A percentile compares a stretch with the other conserved stretches of the same genome.
Evolutionary conservation across 2,329 filamentous ascomycete genomes (phyloP).

Genomic region (Aspergillus carbonarius): DNA sequence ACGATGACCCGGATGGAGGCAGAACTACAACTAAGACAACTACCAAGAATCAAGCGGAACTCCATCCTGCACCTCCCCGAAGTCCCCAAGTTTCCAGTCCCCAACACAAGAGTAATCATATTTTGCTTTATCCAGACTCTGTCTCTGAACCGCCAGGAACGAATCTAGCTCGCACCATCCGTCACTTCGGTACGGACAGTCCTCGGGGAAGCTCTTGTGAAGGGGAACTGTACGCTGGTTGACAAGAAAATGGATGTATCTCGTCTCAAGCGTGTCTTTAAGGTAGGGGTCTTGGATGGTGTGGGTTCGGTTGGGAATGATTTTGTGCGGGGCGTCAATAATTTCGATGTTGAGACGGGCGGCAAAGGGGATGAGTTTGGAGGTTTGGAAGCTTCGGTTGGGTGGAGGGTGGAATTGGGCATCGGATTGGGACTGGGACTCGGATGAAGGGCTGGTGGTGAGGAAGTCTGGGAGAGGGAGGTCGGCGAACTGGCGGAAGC

Average conservation of each 20-base stretch:
- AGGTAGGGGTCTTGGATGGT: not conserved
- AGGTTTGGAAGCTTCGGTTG: conserved; percentile 63
- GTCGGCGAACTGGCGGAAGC: conserved; percentile 65
- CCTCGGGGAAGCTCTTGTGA: conserved; percentile 59
- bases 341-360: conserved; percentile 72
- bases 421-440: not conserved
- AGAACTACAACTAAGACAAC: no score
- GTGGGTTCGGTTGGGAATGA: conserved; percentile 49
- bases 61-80: conserved; percentile 28
- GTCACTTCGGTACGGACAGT: conserved; percentile 66
- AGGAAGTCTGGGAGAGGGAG: conserved; percentile 50
- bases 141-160: conserved; percentile 63
- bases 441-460: not conserved
- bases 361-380: conserved; percentile 69
- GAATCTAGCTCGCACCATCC: conserved; percentile 74
- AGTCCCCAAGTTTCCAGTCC: conserved; percentile 24
- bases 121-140: conserved; percentile 57
- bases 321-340: conserved; percentile 65
- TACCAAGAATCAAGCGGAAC: conserved; percentile 3
- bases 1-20: no score
- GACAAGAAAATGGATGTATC: conserved; percentile 71
- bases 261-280: conserved; percentile 48
- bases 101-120: conserved; percentile 69
- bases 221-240: conserved; percentile 73
- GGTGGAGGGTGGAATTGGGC: conserved; percentile 20